A percentile compares a stretch with the other conserved stretches of the same genome.
Conservation (phyloP, 768 basidiomycete species). For the Boletus tylopilopsis region DNA sequence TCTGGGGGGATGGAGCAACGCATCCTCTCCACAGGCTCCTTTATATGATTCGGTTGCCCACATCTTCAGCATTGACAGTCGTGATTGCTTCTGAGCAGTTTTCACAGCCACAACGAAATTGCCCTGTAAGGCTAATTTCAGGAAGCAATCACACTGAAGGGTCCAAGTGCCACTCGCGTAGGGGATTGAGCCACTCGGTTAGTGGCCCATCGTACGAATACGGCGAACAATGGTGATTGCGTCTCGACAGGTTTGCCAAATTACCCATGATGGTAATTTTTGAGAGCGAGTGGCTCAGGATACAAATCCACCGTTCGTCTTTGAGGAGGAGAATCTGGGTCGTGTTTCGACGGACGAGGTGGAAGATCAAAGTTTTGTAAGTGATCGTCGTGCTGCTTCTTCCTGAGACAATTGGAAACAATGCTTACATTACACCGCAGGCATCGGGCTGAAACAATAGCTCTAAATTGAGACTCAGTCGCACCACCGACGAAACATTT, state of each 20-base stretch:
- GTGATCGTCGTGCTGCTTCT: no score
- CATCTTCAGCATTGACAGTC: conserved; percentile 10
- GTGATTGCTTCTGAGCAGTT: conserved; percentile 27
- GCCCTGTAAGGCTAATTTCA: conserved; percentile 16
- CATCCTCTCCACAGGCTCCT: conserved; percentile 9
- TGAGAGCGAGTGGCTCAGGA: conserved; percentile 13
- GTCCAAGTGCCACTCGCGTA: conserved; percentile 20
- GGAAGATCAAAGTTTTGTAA: no score
- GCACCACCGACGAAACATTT: no score
- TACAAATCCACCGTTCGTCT: not conserved
- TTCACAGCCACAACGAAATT: conserved; percentile 7
- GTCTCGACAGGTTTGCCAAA: conserved; percentile 12
- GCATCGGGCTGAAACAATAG: no score
- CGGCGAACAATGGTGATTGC: conserved; percentile 22
- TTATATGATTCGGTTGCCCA: conserved; percentile 17
- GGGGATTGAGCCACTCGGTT: conserved; percentile 24
- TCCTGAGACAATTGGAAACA: no score
- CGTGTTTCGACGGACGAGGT: no score
- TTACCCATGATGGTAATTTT: conserved; percentile 7
- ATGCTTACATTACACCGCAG: no score
- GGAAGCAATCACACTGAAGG: conserved; percentile 18
- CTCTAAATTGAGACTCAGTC: no score
- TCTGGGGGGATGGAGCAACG: not conserved
- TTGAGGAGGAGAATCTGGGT: not conserved
- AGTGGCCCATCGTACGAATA: conserved; percentile 6